Conservation (phyloP, 192 early-diverging fungal species). For the Coemansia reversa region DNA sequence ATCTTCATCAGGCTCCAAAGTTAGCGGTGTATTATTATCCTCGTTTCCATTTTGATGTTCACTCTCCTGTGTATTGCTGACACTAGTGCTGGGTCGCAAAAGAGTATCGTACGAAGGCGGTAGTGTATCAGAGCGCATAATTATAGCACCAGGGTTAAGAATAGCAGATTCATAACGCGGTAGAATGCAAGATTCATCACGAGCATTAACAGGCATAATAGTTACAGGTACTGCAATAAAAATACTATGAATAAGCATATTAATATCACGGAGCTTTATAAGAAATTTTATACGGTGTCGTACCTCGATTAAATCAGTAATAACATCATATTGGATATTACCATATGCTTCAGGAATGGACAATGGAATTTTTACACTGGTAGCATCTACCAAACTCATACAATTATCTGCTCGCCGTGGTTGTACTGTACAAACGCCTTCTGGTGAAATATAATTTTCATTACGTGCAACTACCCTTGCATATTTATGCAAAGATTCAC, state of each 20-base stretch:
- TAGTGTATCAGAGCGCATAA: slow-evolving; percentile 45
- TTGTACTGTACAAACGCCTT: slow-evolving; percentile 16
- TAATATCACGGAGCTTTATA: slow-evolving; percentile 43
- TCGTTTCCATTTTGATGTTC: no score
- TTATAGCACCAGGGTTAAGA: slow-evolving; percentile 23
- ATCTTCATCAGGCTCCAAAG: slow-evolving; percentile 14
- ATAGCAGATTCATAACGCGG: slow-evolving; percentile 47
- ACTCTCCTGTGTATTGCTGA: neutral
- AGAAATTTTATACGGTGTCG: slow-evolving; percentile 53
- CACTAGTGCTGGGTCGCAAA: neutral
- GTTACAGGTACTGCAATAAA: slow-evolving; percentile 54
- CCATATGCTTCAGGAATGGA: slow-evolving; percentile 31
- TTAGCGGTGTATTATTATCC: slow-evolving; percentile 1
- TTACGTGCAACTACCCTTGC: slow-evolving; percentile 40
- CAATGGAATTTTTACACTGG: slow-evolving; percentile 36
- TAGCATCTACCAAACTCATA: slow-evolving; percentile 37
- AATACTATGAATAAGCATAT: slow-evolving; percentile 37
- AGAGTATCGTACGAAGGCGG: slow-evolving; percentile 42
- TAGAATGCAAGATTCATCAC: slow-evolving; percentile 40
- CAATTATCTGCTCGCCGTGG: slow-evolving; percentile 21
- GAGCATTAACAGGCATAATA: slow-evolving; percentile 48
- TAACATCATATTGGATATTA: slow-evolving; percentile 42
- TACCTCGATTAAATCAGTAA: slow-evolving; percentile 47
- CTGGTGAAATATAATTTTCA: slow-evolving; percentile 38
- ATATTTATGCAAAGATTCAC: slow-evolving; percentile 24